These are phyloP conservation scores for Catenaria anguillulae DNA, from an alignment of 371 early-diverging fungal genomes.

Conservation along the genomic window DNA sequence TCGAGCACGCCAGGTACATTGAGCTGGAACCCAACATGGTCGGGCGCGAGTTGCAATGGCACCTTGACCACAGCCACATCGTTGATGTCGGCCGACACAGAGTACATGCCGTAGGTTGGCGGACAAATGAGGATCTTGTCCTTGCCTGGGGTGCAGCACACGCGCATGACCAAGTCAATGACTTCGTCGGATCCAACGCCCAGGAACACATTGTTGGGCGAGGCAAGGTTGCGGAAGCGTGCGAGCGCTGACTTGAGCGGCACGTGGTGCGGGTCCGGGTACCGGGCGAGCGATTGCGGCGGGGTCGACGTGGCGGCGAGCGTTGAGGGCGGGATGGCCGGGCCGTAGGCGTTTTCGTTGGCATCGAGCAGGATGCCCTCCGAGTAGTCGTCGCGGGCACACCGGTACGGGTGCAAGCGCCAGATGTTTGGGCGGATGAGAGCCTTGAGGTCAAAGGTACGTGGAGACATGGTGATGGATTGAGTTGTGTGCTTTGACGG, in stretches of 20 bases:
- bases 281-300: slow-evolving; percentile 59
- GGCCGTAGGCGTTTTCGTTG: slow-evolving; percentile 91
- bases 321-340: slow-evolving; percentile 25
- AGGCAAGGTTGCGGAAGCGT: slow-evolving; percentile 39
- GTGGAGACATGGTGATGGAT: slow-evolving; percentile 9
- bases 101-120: slow-evolving; percentile 98
- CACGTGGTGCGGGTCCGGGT: slow-evolving; percentile 86
- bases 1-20: slow-evolving; percentile 40
- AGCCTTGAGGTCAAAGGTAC: slow-evolving; percentile 44
- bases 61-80: slow-evolving; percentile 77
- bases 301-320: slow-evolving; percentile 13
- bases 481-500: too few relatives aligned
- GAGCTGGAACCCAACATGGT: slow-evolving; percentile 43
- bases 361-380: slow-evolving; percentile 88
- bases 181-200: slow-evolving; percentile 95
- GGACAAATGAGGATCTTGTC: slow-evolving; percentile 88
- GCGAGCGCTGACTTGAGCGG: slow-evolving; percentile 60
- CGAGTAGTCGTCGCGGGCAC: slow-evolving; percentile 90
- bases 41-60: slow-evolving; percentile 53
- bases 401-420: slow-evolving; percentile 80
- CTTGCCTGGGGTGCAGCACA: slow-evolving; percentile 71
- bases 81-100: slow-evolving; percentile 80
- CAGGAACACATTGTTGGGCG: slow-evolving; percentile 61
- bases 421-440: slow-evolving; percentile 88
- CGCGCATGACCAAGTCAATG: slow-evolving; percentile 77